Conservation (phyloP, 164 flowering plant genomes). For the Umbellularia californica region DNA sequence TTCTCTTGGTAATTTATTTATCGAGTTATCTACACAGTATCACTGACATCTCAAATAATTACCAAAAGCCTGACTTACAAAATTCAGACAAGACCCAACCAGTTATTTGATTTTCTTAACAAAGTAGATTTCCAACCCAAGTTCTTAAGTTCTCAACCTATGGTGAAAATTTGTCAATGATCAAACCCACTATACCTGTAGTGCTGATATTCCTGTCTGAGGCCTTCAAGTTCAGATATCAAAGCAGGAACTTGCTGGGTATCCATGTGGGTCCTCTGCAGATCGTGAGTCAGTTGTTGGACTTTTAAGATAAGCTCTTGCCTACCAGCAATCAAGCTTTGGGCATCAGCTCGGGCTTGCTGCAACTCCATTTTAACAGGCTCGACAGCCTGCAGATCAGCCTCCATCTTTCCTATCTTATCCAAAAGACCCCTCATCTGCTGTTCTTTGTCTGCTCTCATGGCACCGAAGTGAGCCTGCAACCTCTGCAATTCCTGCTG, state of each 20-base stretch:
- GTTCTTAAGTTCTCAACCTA: not conserved
- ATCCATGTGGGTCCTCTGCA: slow-evolving; percentile 67
- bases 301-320: slow-evolving; percentile 67
- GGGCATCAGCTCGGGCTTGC: slow-evolving; percentile 78
- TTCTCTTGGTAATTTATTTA: no score
- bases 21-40: no score
- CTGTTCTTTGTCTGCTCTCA: slow-evolving; percentile 72
- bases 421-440: slow-evolving; percentile 57
- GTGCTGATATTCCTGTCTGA: slow-evolving; percentile 85
- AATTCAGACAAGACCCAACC: no score
- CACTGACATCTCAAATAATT: no score
- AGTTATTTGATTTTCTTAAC: not conserved
- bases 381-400: slow-evolving; percentile 56
- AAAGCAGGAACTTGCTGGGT: slow-evolving; percentile 68
- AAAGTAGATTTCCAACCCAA: not conserved
- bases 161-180: not conserved
- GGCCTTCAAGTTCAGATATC: slow-evolving; percentile 71
- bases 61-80: no score
- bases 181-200: slow-evolving; percentile 51
- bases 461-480: slow-evolving; percentile 55
- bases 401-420: slow-evolving; percentile 70
- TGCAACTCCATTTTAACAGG: slow-evolving; percentile 67
- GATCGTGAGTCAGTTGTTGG: slow-evolving; percentile 69
- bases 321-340: slow-evolving; percentile 53
- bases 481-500: slow-evolving; percentile 78